Evolutionary conservation across 108 stramenopile genomes (phyloP).

Genomic region (Pseudonitzschia delicatissima): DNA sequence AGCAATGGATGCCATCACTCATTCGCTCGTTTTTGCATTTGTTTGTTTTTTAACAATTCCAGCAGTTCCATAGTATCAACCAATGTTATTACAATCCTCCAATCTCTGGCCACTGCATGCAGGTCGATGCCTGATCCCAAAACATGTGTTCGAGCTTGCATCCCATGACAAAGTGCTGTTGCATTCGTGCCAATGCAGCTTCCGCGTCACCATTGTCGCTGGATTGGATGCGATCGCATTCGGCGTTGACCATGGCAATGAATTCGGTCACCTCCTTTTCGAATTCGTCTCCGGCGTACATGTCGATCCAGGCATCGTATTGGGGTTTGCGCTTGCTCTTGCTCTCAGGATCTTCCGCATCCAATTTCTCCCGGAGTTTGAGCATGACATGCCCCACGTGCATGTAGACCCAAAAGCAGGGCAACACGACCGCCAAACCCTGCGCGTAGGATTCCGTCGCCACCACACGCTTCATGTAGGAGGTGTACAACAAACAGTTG

Average conservation of each 20-base stretch:
- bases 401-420: conserved; percentile 90
- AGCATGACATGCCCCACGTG: conserved; percentile 86
- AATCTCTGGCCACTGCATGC: conserved; percentile 65
- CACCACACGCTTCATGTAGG: conserved; percentile 73
- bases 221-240: conserved; percentile 1
- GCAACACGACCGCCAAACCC: conserved; percentile 75
- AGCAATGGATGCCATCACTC: background rate
- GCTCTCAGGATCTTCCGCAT: conserved; percentile 21
- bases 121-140: conserved; percentile 70
- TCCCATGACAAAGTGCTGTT: conserved; percentile 71
- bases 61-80: background rate
- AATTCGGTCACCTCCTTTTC: conserved; percentile 74
- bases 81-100: background rate
- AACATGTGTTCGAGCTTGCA: conserved; percentile 91
- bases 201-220: background rate
- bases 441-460: conserved; percentile 58
- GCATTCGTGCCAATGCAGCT: conserved; percentile 53
- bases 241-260: conserved; percentile 67
- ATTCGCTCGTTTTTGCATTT: background rate
- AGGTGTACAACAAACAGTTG: conserved; percentile 78
- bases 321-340: conserved; percentile 43
- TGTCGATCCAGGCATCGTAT: conserved; percentile 89
- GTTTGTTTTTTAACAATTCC: no score
- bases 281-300: conserved; percentile 85
- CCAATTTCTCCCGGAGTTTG: conserved; percentile 58